Conservation (phyloP, 164 flowering plant genomes). For the Magnolia changhungtana region DNA sequence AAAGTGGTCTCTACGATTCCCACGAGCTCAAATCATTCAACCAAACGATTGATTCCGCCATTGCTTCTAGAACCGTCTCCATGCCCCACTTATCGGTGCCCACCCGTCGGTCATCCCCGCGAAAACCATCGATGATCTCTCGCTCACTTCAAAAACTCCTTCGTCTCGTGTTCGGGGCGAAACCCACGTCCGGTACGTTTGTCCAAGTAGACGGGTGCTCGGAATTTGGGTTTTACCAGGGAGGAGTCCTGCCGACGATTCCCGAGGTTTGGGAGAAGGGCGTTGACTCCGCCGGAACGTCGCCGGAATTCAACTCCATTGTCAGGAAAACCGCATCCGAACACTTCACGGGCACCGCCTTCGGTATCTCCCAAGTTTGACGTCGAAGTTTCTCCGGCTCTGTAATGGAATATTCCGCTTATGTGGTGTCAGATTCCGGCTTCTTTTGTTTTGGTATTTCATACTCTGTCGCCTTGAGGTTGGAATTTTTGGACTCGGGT, state of each 20-base stretch:
- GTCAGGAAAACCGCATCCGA: slow-evolving; percentile 42
- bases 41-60: slow-evolving; percentile 71
- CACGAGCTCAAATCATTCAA: slow-evolving; percentile 77
- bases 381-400: neutral
- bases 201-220: slow-evolving; percentile 1
- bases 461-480: neutral
- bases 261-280: slow-evolving; percentile 46
- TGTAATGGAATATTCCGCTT: neutral
- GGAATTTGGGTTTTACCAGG: slow-evolving; percentile 18
- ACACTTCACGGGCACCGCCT: slow-evolving; percentile 29
- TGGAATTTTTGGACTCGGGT: neutral
- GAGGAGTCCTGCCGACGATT: slow-evolving; percentile 42
- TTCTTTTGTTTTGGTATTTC: neutral
- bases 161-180: slow-evolving; percentile 42
- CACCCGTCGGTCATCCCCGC: neutral
- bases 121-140: slow-evolving; percentile 43
- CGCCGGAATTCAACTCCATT: slow-evolving; percentile 41
- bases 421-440: neutral
- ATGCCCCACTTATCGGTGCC: slow-evolving; percentile 51
- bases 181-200: slow-evolving; percentile 1
- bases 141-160: slow-evolving; percentile 51
- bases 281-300: slow-evolving; percentile 20
- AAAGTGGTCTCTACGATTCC: slow-evolving; percentile 80
- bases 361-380: neutral
- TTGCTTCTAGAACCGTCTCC: slow-evolving; percentile 53